phyloP scores from a whole-genome alignment of 805 yeast genomes.

The Komagataella pseudopastoris region DNA sequence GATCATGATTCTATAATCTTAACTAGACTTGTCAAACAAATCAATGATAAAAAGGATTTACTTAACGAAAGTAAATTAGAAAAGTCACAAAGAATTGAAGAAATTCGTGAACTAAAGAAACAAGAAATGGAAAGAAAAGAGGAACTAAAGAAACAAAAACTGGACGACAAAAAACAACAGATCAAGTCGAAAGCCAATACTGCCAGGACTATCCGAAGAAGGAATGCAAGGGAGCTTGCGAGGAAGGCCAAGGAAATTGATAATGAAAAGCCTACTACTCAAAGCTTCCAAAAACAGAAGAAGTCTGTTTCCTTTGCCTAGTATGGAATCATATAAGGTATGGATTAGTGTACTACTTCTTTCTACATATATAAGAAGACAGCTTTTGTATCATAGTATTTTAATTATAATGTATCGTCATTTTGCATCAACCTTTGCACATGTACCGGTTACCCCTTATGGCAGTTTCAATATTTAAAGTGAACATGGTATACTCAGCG shows the following conservation, averaged over 20 bases:
- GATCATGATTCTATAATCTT: constrained; percentile 53
- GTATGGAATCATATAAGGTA: not conserved
- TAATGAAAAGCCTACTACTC: constrained; percentile 1
- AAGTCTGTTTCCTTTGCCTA: constrained; percentile 39
- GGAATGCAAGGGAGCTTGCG: constrained; percentile 21
- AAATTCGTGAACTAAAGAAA: constrained; percentile 74
- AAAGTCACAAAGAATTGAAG: constrained; percentile 79
- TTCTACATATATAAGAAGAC: constrained; percentile 1
- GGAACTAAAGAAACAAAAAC: constrained; percentile 46
- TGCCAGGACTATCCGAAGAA: constrained; percentile 61
- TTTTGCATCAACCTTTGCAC: no score
- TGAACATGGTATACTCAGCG: no score
- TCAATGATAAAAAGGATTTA: constrained; percentile 71
- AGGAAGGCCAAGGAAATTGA: constrained; percentile 12
- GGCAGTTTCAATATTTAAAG: no score
- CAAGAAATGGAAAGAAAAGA: constrained; percentile 83
- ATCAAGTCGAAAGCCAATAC: constrained; percentile 57
- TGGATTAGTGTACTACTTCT: not conserved
- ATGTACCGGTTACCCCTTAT: no score
- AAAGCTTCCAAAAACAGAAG: constrained; percentile 13
- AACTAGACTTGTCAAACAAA: constrained; percentile 61
- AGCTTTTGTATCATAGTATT: not conserved
- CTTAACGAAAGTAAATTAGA: constrained; percentile 82
- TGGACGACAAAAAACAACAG: constrained; percentile 70
- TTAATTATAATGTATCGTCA: no score